Percentiles rank a stretch among this genome's conserved stretches.
These are phyloP conservation scores for Sparassis latifolia DNA, from an alignment of 1,284 basidiomycete genomes.

Conservation along the genomic window DNA sequence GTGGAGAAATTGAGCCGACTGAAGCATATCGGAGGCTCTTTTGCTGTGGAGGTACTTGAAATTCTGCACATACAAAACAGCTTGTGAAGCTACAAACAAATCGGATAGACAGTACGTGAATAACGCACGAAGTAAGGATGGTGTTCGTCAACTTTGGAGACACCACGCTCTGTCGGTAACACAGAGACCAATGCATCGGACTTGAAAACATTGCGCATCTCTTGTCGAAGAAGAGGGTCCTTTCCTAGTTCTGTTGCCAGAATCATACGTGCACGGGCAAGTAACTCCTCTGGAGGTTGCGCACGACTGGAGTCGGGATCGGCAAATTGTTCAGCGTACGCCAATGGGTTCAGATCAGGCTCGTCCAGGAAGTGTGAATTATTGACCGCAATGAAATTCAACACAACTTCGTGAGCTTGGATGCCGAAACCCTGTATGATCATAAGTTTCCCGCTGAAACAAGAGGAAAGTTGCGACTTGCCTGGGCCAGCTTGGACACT, in stretches of 20 bases:
- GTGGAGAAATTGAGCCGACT: conserved; percentile 80
- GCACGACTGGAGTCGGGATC: conserved; percentile 56
- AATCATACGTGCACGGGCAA: conserved; percentile 77
- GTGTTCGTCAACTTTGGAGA: conserved; percentile 84
- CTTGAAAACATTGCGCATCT: conserved; percentile 77
- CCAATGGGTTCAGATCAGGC: conserved; percentile 64
- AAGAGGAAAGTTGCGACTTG: conserved; percentile 21
- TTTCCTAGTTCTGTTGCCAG: conserved; percentile 88
- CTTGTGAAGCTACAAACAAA: neutral
- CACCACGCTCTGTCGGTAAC: conserved; percentile 87
- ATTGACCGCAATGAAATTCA: conserved; percentile 62
- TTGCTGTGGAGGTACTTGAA: conserved; percentile 96
- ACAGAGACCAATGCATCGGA: conserved; percentile 77
- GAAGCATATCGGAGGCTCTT: conserved; percentile 66
- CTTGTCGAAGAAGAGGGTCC: conserved; percentile 84
- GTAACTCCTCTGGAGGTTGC: conserved; percentile 54
- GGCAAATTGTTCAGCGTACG: conserved; percentile 74
- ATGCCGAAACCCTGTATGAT: conserved; percentile 68
- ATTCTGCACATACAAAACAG: conserved; percentile 41
- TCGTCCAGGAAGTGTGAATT: conserved; percentile 73
- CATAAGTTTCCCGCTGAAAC: neutral
- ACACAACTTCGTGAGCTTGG: conserved; percentile 70
- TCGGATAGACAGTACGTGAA: neutral
- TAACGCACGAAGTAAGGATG: conserved; percentile 82
- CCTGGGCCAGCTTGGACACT: conserved; percentile 71